These are phyloP conservation scores for Cryptosporidium viatorum DNA, from an alignment of 169 alveolate genomes.

Conservation along the genomic window DNA sequence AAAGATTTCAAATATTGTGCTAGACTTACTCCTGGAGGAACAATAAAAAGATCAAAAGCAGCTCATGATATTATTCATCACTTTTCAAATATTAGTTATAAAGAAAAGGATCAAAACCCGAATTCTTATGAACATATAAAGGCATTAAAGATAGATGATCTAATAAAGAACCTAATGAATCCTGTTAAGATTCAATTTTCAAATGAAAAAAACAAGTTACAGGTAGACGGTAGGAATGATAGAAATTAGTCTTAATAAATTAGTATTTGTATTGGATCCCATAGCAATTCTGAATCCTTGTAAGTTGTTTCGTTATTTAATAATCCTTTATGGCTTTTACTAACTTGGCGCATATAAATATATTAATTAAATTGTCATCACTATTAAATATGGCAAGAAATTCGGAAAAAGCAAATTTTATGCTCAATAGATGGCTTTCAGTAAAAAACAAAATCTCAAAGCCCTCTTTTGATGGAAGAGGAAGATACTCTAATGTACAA, in stretches of 20 bases:
- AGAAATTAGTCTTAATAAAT: conserved; percentile 44
- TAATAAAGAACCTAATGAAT: conserved; percentile 48
- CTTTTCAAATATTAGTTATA: conserved; percentile 22
- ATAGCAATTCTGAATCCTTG: neutral
- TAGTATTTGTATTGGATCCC: neutral
- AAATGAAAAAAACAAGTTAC: conserved; percentile 16
- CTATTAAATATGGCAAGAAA: conserved; percentile 79
- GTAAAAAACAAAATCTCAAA: conserved; percentile 76
- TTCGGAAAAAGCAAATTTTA: conserved; percentile 80
- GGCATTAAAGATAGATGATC: conserved; percentile 26
- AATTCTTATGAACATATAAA: conserved; percentile 52
- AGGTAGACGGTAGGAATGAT: conserved; percentile 13
- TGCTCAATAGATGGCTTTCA: conserved; percentile 82
- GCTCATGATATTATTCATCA: conserved; percentile 66
- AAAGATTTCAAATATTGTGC: conserved; percentile 35
- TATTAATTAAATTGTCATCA: neutral
- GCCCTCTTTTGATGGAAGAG: conserved; percentile 71
- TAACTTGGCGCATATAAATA: neutral
- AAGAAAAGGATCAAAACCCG: conserved; percentile 50
- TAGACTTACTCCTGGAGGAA: conserved; percentile 71
- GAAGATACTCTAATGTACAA: conserved; percentile 75
- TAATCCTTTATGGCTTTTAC: neutral
- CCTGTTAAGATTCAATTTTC: conserved; percentile 62
- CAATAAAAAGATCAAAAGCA: conserved; percentile 55
- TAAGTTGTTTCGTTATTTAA: neutral